Percentiles rank a stretch among this genome's conserved stretches.
Evolutionary conservation across 148 eudicot species (phyloP).

Genomic region (Spergularia marina): DNA sequence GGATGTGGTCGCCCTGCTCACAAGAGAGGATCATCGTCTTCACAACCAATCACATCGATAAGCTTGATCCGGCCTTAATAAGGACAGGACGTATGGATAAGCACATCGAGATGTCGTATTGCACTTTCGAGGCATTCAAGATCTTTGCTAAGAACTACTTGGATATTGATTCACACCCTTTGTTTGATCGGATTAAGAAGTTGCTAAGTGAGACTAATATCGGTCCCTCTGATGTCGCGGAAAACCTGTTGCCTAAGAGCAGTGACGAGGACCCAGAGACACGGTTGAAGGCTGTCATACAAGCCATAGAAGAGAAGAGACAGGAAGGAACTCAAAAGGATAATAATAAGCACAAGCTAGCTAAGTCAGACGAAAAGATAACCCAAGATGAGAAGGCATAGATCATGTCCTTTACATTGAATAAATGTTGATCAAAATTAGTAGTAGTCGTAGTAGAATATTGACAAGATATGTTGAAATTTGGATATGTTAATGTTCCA

Average conservation of each 20-base stretch:
- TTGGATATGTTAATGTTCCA: too few species aligned
- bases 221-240: slow-evolving; percentile 52
- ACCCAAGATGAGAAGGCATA: background rate
- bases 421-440: too few species aligned
- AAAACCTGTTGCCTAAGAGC: slow-evolving; percentile 44
- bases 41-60: slow-evolving; percentile 44
- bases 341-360: background rate
- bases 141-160: slow-evolving; percentile 46
- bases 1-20: slow-evolving; percentile 54
- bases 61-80: slow-evolving; percentile 50
- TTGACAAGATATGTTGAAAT: too few species aligned
- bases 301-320: background rate
- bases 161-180: slow-evolving; percentile 32
- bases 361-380: background rate
- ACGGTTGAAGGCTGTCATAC: slow-evolving; percentile 2
- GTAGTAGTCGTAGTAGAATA: too few species aligned
- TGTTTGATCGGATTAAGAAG: slow-evolving; percentile 25
- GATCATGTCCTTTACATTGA: too few species aligned
- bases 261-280: background rate
- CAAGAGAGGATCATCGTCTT: slow-evolving; percentile 46
- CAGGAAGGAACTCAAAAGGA: background rate
- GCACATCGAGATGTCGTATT: slow-evolving; percentile 53
- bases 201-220: slow-evolving; percentile 38
- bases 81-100: slow-evolving; percentile 57
- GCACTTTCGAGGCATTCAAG: slow-evolving; percentile 46